These are phyloP conservation scores for Plantago lanceolata DNA, from an alignment of 305 asterid genomes.

Conservation along the genomic window DNA sequence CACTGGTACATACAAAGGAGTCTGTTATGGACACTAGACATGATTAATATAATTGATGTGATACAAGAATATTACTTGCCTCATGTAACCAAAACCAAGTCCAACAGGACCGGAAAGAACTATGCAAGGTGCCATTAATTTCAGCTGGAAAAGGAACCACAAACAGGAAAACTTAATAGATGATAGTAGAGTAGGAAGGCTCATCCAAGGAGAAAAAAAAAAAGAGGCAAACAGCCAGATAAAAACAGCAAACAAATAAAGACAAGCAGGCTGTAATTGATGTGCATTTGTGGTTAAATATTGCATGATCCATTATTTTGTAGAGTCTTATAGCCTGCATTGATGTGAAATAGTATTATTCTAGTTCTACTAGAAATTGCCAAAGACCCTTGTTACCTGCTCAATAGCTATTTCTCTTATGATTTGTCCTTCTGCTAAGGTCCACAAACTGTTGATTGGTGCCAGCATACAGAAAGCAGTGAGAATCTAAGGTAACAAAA, in stretches of 20 bases:
- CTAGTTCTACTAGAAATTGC: neutral
- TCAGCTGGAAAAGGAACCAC: constrained; percentile 31
- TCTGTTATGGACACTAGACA: constrained; percentile 5
- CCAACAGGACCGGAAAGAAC: constrained; percentile 47
- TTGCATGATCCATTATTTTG: neutral
- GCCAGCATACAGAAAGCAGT: constrained; percentile 20
- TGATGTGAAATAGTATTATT: neutral
- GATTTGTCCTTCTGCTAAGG: constrained; percentile 33
- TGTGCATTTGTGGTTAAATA: neutral
- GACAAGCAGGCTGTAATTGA: neutral
- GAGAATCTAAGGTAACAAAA: constrained; percentile 14
- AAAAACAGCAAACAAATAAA: neutral
- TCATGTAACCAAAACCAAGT: constrained; percentile 44
- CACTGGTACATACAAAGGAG: constrained; percentile 26
- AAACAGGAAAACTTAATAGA: constrained; percentile 9
- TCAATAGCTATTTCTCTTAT: constrained; percentile 40
- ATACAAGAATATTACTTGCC: constrained; percentile 27
- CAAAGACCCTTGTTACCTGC: constrained; percentile 30
- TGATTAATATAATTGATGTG: constrained; percentile 13
- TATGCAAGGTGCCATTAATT: constrained; percentile 41
- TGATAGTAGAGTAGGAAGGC: constrained; percentile 3
- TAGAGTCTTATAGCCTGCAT: neutral
- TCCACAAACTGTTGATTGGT: constrained; percentile 38
- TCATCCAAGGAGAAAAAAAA: neutral
- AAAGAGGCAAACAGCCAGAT: neutral